A percentile compares a stretch with the other conserved stretches of the same genome.
Conservation (phyloP, 176 grass and related monocot species). For the Oryza officinalis region DNA sequence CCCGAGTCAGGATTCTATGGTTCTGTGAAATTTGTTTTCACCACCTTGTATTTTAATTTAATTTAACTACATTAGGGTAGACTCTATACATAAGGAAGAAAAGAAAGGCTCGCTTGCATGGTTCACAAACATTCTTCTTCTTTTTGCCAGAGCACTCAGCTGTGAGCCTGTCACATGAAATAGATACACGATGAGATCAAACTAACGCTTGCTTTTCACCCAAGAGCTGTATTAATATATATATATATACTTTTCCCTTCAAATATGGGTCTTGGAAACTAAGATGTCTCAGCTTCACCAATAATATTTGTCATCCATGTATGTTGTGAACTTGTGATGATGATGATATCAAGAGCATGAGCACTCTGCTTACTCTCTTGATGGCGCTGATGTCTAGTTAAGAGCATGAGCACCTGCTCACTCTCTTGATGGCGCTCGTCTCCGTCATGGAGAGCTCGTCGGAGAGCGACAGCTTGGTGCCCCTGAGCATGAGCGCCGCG, state of each 20-base stretch:
- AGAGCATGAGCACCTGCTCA: conserved; percentile 62
- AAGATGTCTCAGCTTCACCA: neutral
- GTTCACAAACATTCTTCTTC: neutral
- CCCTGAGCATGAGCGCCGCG: conserved; percentile 53
- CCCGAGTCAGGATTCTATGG: neutral
- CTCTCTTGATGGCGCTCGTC: conserved; percentile 63
- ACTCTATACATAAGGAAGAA: conserved; percentile 38
- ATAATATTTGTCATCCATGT: too few relatives aligned
- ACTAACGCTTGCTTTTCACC: neutral
- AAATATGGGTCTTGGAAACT: neutral
- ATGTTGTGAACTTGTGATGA: neutral
- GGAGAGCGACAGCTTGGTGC: conserved; percentile 38
- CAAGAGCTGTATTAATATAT: neutral
- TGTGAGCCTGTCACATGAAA: neutral
- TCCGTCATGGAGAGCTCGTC: conserved; percentile 76
- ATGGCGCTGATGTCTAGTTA: conserved; percentile 35
- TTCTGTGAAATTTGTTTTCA: conserved; percentile 6
- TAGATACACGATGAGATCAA: neutral
- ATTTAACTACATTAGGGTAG: conserved; percentile 37
- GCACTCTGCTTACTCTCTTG: conserved; percentile 49
- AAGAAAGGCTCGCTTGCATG: neutral
- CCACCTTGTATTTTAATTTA: conserved; percentile 38
- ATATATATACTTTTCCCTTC: neutral
- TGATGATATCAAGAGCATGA: conserved; percentile 29
- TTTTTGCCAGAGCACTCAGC: neutral